Percentiles rank a stretch among this genome's conserved stretches.
These are phyloP conservation scores for Pichia gijzeniarum DNA, from an alignment of 805 yeast genomes.

Conservation along the genomic window DNA sequence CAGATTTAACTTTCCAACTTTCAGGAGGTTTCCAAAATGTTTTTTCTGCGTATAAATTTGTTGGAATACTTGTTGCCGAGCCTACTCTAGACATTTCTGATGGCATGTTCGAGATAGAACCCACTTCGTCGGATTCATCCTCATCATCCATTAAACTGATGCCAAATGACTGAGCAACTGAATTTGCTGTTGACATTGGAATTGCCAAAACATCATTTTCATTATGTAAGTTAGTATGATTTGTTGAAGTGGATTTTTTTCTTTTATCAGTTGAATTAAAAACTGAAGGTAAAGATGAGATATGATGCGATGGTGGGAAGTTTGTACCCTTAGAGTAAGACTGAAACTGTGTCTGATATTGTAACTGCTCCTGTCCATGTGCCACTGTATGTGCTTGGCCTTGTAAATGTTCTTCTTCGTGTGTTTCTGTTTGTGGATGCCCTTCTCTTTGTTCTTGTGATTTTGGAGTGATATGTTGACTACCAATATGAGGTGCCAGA, in stretches of 20 bases:
- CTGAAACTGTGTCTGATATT: too few species aligned
- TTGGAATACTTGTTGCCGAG: constrained; percentile 18
- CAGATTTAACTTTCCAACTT: constrained; percentile 50
- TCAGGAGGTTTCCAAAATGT: constrained; percentile 50
- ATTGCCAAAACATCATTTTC: constrained; percentile 5
- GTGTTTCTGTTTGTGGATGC: too few species aligned
- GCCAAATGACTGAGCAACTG: constrained; percentile 16
- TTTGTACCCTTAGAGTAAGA: not conserved
- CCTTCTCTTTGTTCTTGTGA: too few species aligned
- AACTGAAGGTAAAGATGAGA: not conserved
- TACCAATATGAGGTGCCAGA: too few species aligned
- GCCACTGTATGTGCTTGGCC: too few species aligned
- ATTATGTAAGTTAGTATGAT: not conserved
- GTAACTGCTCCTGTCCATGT: too few species aligned
- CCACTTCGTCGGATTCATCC: constrained; percentile 15
- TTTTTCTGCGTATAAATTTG: constrained; percentile 9
- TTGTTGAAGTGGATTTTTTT: too few species aligned
- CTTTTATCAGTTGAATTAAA: too few species aligned
- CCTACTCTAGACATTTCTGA: constrained; percentile 21
- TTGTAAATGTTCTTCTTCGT: too few species aligned
- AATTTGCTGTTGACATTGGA: constrained; percentile 15
- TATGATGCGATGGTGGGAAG: not conserved
- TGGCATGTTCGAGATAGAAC: constrained; percentile 18
- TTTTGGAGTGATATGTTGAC: too few species aligned
- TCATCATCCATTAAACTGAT: constrained; percentile 23